Evolutionary conservation across 352 stramenopile species (phyloP), one percentile per base, ranked within the genome.

Genomic region (Phytophthora europaea): DNA sequence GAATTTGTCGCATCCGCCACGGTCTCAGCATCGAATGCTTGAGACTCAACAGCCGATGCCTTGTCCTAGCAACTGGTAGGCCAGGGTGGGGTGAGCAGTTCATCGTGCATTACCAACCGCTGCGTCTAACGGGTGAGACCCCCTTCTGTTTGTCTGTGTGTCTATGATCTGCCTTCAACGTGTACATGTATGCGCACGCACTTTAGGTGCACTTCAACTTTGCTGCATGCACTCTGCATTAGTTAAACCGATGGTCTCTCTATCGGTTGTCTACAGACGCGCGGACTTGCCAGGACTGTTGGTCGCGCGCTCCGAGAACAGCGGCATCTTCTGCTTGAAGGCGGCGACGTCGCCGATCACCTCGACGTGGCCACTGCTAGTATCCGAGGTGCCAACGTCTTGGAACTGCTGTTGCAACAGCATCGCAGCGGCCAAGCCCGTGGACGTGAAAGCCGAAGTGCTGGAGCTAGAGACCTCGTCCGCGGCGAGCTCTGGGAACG

Each of bases 291-390:
- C 51, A 5, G 69, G 68, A 31, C 58, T 73, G 47, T 9, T 69
- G 47, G 68, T 70, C 6, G 68, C 58, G 48, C 85, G 81, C 61
- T 93, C 85, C 0, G 84, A 85, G 67, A 93, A 94, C 6, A 94
- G 70, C 31, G 81, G 78, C 84, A 93, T 92, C 33, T 74, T 72
- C 7, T 78, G 79, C 78, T 93, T 92, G 69, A 94, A 94, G 13
- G 71, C 64, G 23, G 74, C 65, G 0, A 90, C 73, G 58, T 94
- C 84, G 22, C 54, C 61, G 45, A 93, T 92, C 51, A 78, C 15
- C 36, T 81, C 57, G 18, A 84, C 51, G 3, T 58, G 54, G n/a
- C 20, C 15, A 15, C 22, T 8, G 60, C 22, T 28, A 43, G 22
- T 4, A 20, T n/a, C 10, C 33, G 53, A 51, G 33, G 22, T 10